phyloP scores from a whole-genome alignment of 1,284 basidiomycete species.

The Boletellus deceptivus region DNA sequence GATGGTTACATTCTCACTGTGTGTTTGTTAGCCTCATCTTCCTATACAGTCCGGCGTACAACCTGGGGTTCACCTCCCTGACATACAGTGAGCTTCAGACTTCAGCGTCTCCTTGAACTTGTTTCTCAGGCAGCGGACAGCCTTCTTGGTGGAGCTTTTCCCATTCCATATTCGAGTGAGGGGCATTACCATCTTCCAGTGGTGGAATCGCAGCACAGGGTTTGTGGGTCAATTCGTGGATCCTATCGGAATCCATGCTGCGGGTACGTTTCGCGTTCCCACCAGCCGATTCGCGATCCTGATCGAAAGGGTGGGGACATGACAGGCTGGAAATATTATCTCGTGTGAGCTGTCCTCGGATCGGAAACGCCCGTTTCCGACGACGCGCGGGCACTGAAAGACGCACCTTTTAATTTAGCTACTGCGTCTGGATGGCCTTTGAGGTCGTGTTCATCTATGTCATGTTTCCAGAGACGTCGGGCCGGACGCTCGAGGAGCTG shows the following conservation, averaged over 20 bases:
- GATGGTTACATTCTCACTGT: too few species aligned
- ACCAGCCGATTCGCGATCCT: neutral
- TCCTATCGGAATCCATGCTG: neutral
- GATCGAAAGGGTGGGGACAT: neutral
- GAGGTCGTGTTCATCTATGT: constrained; percentile 28
- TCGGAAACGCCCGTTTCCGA: too few species aligned
- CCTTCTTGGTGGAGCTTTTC: neutral
- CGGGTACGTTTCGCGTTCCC: neutral
- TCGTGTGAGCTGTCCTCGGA: constrained; percentile 8
- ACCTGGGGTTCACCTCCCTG: too few species aligned
- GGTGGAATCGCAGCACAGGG: neutral
- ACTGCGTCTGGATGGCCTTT: constrained; percentile 45
- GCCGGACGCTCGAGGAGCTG: constrained; percentile 55
- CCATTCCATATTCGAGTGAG: neutral
- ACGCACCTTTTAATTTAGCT: constrained; percentile 15
- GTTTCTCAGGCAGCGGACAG: too few species aligned
- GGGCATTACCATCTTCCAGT: neutral
- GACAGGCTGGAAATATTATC: constrained; percentile 5
- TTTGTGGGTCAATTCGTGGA: neutral
- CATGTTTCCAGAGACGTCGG: constrained; percentile 2
- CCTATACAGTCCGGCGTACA: too few species aligned
- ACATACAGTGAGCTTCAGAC: too few species aligned
- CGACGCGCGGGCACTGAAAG: neutral
- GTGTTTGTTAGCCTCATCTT: too few species aligned
- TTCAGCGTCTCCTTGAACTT: too few species aligned